phyloP scores from a whole-genome alignment of 106 monocot species.

The Acorus calamus region DNA sequence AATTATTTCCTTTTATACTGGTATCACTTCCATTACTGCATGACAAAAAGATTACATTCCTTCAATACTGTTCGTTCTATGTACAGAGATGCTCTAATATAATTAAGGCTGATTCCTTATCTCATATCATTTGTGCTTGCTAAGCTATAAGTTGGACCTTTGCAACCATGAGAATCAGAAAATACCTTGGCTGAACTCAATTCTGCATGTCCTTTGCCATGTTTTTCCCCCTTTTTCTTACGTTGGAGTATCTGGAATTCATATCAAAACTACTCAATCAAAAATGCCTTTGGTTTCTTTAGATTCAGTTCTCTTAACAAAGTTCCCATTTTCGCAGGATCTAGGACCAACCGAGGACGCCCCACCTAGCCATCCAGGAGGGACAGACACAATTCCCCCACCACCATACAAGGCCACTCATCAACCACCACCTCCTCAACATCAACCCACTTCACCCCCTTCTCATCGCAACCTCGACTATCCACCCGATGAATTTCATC shows the following conservation, averaged over 20 bases:
- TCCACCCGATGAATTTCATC: constrained; percentile 18
- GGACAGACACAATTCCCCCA: constrained; percentile 9
- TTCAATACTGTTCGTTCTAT: too few relatives aligned
- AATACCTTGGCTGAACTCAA: too few relatives aligned
- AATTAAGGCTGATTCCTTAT: too few relatives aligned
- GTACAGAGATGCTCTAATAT: too few relatives aligned
- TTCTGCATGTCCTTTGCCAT: neutral
- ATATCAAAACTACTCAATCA: too few relatives aligned
- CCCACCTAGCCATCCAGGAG: constrained; percentile 14
- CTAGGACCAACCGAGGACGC: constrained; percentile 36
- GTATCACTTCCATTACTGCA: too few relatives aligned
- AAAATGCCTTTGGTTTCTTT: too few relatives aligned
- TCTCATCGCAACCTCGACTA: constrained; percentile 16
- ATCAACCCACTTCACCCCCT: constrained; percentile 17
- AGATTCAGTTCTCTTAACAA: neutral
- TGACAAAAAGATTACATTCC: too few relatives aligned
- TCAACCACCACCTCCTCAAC: constrained; percentile 2
- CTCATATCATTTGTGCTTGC: too few relatives aligned
- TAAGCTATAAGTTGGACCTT: too few relatives aligned
- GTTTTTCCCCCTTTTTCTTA: neutral
- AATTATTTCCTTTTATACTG: too few relatives aligned
- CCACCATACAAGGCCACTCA: constrained; percentile 19
- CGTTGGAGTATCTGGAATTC: constrained; percentile 3
- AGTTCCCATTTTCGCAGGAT: constrained; percentile 23
- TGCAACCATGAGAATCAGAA: too few relatives aligned